Conservation (phyloP, 2,329 filamentous ascomycete species). For the Cytospora chrysosperma region DNA sequence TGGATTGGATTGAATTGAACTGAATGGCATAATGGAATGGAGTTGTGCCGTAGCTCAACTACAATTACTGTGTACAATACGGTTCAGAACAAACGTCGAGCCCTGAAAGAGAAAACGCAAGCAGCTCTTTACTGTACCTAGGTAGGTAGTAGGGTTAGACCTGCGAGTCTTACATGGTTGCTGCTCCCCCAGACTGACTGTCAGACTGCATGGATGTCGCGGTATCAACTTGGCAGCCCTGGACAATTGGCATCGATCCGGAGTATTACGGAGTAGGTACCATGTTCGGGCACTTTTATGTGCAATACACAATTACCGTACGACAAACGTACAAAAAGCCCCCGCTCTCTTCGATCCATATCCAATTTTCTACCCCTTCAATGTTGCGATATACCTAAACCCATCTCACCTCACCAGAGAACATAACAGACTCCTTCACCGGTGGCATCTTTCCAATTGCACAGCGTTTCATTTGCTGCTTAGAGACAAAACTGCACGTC, state of each 20-base stretch:
- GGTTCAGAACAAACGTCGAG: too few relatives aligned
- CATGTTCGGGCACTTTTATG: background rate
- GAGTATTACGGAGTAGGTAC: background rate
- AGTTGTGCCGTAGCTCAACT: too few relatives aligned
- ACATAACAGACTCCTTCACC: background rate
- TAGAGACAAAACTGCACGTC: background rate
- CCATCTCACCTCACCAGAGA: background rate
- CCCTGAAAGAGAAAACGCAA: background rate
- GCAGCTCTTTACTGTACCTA: background rate
- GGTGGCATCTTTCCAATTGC: background rate
- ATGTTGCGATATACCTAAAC: background rate
- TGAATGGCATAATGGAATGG: too few relatives aligned
- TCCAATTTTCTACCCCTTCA: background rate
- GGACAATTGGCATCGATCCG: too few relatives aligned
- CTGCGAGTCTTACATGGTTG: background rate
- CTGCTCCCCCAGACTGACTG: background rate
- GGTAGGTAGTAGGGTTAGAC: background rate
- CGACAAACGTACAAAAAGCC: background rate
- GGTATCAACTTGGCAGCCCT: too few relatives aligned
- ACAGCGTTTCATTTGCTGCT: too few relatives aligned
- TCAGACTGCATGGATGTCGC: too few relatives aligned
- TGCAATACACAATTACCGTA: too few relatives aligned
- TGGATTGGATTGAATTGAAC: too few relatives aligned
- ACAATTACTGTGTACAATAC: too few relatives aligned
- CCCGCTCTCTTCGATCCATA: background rate